Evolutionary conservation across 345 rosid species (phyloP), one percentile per base, ranked within the genome.

Genomic region (Camelina sativa): DNA sequence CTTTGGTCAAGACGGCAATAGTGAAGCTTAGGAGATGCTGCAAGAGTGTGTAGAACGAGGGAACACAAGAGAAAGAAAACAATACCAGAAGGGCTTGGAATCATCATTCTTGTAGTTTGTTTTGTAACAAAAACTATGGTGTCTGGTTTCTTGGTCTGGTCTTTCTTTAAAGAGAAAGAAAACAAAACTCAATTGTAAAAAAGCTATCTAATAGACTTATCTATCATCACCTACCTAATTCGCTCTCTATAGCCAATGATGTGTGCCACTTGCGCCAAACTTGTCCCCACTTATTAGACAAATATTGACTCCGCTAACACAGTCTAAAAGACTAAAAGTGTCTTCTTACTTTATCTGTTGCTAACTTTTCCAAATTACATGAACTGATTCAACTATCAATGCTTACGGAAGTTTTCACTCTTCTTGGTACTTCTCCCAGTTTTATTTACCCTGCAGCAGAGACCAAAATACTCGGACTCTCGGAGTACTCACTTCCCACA

Each of bases 1-100:
- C 69, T 30, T 10, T 65, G 69, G 43, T 65, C 69, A 11, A 30
- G 43, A 16, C 25, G 57, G 6, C 69, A 65, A 47, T 30, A 16
- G 10, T n/a, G 69, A 7, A 47, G 11, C 8, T n/a, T 28, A 2
- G 69, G 41, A 62, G 67, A 43, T 23, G 67, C 8, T 8, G 40
- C 38, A 62, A 51, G 44, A 58, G 44, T 41, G 35, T 43, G 51
- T 13, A 30, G 38, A 30, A 64, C 5, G 9, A 47, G 3, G 9
- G 40, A 46, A 64, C 34, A n/a, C 56, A 65, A 1, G 17, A 47
- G 35, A 6, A 65, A 65, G 57, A 65, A 47, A 47, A 47, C 20
- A n/a, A n/a, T n/a, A 47, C 52, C 20, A 47, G 20, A 47, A 47
- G 28, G 15, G 37, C 20, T 2, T 23, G 20, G 4, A 38, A 44